Conservation (phyloP, 2,329 filamentous ascomycete species). For the Fusarium chuoi region DNA sequence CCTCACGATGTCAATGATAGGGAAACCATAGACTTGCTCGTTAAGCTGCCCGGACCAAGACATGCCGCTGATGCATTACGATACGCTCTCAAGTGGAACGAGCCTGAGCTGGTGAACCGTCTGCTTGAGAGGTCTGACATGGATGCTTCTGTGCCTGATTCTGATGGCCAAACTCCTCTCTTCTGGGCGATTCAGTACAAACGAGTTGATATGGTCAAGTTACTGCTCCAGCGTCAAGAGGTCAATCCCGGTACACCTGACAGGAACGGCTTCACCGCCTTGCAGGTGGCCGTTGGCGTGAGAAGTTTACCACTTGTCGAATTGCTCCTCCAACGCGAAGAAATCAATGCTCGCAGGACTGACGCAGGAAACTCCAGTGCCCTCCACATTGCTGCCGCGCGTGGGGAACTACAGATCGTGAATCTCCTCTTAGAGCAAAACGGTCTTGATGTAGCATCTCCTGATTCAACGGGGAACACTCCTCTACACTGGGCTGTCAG, state of each 20-base stretch:
- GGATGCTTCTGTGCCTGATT: neutral
- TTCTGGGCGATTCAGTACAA: neutral
- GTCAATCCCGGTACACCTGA: neutral
- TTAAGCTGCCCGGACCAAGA: neutral
- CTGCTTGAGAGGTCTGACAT: conserved; percentile 14
- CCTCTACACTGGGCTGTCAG: conserved; percentile 8
- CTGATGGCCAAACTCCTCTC: neutral
- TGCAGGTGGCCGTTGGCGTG: neutral
- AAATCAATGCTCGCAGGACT: neutral
- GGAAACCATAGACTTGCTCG: conserved; percentile 3
- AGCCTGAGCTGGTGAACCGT: neutral
- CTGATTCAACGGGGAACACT: neutral
- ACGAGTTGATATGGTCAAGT: neutral
- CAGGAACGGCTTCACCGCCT: neutral
- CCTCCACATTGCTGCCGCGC: neutral
- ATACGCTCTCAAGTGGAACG: neutral
- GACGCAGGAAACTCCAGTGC: neutral
- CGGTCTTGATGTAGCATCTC: neutral
- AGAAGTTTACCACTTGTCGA: neutral
- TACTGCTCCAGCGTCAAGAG: neutral
- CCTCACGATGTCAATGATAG: neutral
- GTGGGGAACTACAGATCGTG: neutral
- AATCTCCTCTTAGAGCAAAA: conserved; percentile 2
- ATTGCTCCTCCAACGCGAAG: neutral
- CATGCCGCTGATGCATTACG: neutral